Base-by-base conservation (phyloP, 169 alveolate species). In the Theileria orientalis region DNA sequence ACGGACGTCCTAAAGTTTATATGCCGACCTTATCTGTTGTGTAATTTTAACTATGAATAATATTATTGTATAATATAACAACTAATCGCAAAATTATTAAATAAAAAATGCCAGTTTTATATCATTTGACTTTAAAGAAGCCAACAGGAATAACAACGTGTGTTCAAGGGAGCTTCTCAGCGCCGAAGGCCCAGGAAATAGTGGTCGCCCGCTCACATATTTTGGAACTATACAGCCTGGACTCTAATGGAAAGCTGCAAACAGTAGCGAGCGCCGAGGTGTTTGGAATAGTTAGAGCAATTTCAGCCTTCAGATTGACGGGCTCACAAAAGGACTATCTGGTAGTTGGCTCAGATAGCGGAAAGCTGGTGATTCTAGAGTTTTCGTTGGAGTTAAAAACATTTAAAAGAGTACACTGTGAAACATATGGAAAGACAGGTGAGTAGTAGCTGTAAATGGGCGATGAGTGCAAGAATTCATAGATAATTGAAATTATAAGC, bases 371-470 rank as follows among this genome's bases (percentile, higher is more conserved):
- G 1, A 94, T 97, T 52, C 91, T 98, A 32, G 96, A 96, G 83
- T 94, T 85, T 76, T 94, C 95, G 62, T 83, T 86, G 27, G 92
- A 88, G 35, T 93, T 87, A 63, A 90, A 91, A 56, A 87, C 82
- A 51, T 97, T 97, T 83, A 93, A 93, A 40, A 87, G 96, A 61
- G 95, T 97, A 27, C 99, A 96, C 75, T 92, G 96, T 74, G 99
- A 98, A 79, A 96, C 99, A 13, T 98, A 91, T 87, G 99, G 99
- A 0, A 97, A 97, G 80, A 93, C 98, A 16, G 99, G 97, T 47
- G 19, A 11, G 76, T 70, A n/a, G 14, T 40, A 21, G 41, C 42
- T 37, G 1, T 16, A 11, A 42, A 21, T 29, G 23, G 51, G 42
- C 66, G 35, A n/a, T 11, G 46, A 14, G 19, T 57, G 40, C 21